phyloP scores from a whole-genome alignment of 306 rosid genomes.

The Cucurbita ficifolia region DNA sequence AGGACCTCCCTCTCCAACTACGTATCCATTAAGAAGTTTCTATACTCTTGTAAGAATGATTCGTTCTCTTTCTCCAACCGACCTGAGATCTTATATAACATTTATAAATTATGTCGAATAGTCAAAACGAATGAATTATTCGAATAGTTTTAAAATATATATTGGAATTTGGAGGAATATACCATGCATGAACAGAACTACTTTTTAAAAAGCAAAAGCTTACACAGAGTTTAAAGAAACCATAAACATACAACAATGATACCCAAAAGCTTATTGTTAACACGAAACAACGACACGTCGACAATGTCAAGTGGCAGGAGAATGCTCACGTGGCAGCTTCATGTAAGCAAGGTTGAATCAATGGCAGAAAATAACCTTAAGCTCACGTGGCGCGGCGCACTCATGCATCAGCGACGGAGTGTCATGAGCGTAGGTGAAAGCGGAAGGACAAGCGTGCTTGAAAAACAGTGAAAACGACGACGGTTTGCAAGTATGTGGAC shows the following conservation, averaged over 20 bases:
- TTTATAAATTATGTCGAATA: too few relatives aligned
- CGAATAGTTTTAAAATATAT: too few relatives aligned
- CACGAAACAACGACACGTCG: neutral
- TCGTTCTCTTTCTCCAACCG: too few relatives aligned
- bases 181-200: neutral
- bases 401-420: conserved; percentile 62
- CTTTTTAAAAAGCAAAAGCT: neutral
- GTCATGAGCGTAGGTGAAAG: conserved; percentile 64
- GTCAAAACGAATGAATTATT: too few relatives aligned
- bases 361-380: conserved; percentile 86
- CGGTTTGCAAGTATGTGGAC: conserved; percentile 34
- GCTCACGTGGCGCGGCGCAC: conserved; percentile 85
- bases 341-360: neutral
- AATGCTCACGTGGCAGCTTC: neutral
- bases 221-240: too few relatives aligned
- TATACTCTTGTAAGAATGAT: too few relatives aligned
- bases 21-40: too few relatives aligned
- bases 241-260: too few relatives aligned
- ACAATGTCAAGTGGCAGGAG: neutral
- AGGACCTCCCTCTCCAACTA: too few relatives aligned
- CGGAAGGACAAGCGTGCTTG: conserved; percentile 60
- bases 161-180: neutral
- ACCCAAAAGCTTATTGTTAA: too few relatives aligned
- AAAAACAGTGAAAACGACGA: conserved; percentile 44
- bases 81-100: too few relatives aligned